phyloP scores from a whole-genome alignment of 2,329 filamentous ascomycete genomes.

The Trichoderma atroviride region DNA sequence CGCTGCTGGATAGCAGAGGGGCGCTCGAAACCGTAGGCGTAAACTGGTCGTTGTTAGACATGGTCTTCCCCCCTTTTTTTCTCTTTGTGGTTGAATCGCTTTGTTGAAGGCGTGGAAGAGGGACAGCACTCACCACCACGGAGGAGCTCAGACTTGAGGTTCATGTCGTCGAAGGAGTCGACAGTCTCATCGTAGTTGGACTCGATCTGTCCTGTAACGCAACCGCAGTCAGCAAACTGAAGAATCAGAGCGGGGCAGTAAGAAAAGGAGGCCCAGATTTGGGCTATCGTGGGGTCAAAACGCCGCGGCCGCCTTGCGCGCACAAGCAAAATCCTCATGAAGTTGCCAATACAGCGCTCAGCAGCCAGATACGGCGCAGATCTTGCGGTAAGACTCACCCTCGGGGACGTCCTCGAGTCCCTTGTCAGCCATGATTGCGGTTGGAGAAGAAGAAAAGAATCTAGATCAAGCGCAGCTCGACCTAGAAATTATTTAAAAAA shows the following conservation, averaged over 20 bases:
- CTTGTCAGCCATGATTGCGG: slow-evolving; percentile 99
- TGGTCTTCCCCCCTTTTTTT: not conserved
- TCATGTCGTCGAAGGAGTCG: slow-evolving; percentile 99
- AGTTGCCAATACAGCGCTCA: not conserved
- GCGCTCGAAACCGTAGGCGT: slow-evolving; percentile 99
- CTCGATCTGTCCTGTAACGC: slow-evolving; percentile 87
- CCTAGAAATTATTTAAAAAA: slow-evolving; percentile 55
- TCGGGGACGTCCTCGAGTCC: slow-evolving; percentile 98
- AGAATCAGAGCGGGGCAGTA: not conserved
- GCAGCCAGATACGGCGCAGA: not conserved
- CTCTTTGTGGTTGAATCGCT: not conserved
- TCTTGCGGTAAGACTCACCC: slow-evolving; percentile 60
- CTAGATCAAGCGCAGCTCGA: slow-evolving; percentile 80
- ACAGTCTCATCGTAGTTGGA: slow-evolving; percentile 99
- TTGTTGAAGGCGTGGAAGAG: slow-evolving; percentile 25
- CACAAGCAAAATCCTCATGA: not conserved
- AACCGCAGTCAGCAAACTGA: slow-evolving; percentile 31
- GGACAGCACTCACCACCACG: slow-evolving; percentile 68
- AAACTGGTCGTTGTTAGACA: slow-evolving; percentile 59
- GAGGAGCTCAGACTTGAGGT: slow-evolving; percentile 94
- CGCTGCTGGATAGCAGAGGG: slow-evolving; percentile 99
- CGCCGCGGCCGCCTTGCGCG: slow-evolving; percentile 13
- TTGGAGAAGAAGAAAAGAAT: slow-evolving; percentile 52
- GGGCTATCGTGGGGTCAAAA: slow-evolving; percentile 27
- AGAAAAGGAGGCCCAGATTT: slow-evolving; percentile 8